Evolutionary conservation across 108 stramenopile genomes (phyloP).

Genomic region (Fragilaria crotonensis): DNA sequence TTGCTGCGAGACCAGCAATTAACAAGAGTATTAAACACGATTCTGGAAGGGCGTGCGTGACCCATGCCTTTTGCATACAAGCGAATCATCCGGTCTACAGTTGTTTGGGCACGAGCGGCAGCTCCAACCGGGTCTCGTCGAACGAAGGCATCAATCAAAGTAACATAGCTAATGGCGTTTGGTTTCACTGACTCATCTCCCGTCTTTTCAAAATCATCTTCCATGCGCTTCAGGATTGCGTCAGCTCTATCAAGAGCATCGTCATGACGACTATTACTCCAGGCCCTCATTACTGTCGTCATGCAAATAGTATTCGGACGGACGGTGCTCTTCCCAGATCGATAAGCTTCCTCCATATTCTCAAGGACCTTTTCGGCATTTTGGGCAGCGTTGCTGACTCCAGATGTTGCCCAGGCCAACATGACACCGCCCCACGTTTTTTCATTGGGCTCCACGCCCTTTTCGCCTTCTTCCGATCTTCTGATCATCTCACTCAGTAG

Average conservation of each 20-base stretch:
- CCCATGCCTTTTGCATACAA: slow-evolving; percentile 48
- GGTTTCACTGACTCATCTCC: slow-evolving; percentile 27
- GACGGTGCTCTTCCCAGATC: slow-evolving; percentile 18
- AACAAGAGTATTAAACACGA: slow-evolving; percentile 64
- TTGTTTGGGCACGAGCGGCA: slow-evolving; percentile 45
- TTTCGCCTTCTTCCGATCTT: slow-evolving; percentile 24
- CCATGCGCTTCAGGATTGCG: slow-evolving; percentile 35
- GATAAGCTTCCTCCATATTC: slow-evolving; percentile 38
- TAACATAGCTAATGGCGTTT: slow-evolving; percentile 35
- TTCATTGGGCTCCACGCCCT: slow-evolving; percentile 21
- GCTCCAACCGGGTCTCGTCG: slow-evolving; percentile 23
- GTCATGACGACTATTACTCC: slow-evolving; percentile 38
- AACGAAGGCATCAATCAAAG: slow-evolving; percentile 35
- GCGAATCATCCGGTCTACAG: slow-evolving; percentile 64
- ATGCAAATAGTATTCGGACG: slow-evolving; percentile 35
- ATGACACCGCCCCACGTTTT: slow-evolving; percentile 50
- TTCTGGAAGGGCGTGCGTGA: slow-evolving; percentile 44
- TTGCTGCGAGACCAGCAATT: slow-evolving; percentile 56
- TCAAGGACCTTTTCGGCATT: slow-evolving; percentile 51
- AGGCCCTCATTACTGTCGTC: slow-evolving; percentile 37
- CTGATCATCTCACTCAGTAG: slow-evolving; percentile 32
- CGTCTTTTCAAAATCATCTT: slow-evolving; percentile 23
- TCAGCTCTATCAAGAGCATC: slow-evolving; percentile 44
- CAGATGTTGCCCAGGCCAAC: slow-evolving; percentile 48
- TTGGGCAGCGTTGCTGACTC: slow-evolving; percentile 37